Percentiles rank a stretch among this genome's conserved stretches.
These are phyloP conservation scores for Strombidium stylifer DNA, from an alignment of 73 alveolate genomes.

Conservation along the genomic window DNA sequence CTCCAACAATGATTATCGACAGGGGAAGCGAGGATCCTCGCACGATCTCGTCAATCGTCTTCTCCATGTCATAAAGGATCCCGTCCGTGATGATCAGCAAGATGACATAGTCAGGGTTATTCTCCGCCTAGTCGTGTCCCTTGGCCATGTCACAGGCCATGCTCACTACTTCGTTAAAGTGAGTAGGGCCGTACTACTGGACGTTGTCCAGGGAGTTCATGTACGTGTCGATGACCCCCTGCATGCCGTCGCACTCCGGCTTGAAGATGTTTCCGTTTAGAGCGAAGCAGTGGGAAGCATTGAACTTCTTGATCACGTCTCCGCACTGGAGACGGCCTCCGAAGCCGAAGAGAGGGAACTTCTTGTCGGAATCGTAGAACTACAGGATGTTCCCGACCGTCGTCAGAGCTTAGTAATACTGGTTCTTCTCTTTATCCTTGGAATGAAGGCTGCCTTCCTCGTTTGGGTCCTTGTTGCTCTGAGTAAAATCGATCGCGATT, in stretches of 20 bases:
- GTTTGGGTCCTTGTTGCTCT: slow-evolving; percentile 68
- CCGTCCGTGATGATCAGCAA: slow-evolving; percentile 64
- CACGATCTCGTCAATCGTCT: slow-evolving; percentile 56
- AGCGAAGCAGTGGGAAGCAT: slow-evolving; percentile 85
- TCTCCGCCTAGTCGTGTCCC: background rate
- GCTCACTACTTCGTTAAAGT: slow-evolving; percentile 64
- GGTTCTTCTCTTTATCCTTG: slow-evolving; percentile 43
- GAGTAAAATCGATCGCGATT: slow-evolving; percentile 84
- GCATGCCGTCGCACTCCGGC: slow-evolving; percentile 76
- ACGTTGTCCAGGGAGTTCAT: slow-evolving; percentile 59
- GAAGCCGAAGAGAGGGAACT: slow-evolving; percentile 65
- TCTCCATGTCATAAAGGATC: slow-evolving; percentile 44
- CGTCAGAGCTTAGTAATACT: slow-evolving; percentile 66
- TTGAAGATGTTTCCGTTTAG: slow-evolving; percentile 70
- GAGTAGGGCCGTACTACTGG: slow-evolving; percentile 87
- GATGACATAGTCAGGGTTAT: slow-evolving; percentile 64
- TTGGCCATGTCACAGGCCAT: slow-evolving; percentile 1
- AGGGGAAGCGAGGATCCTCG: slow-evolving; percentile 67
- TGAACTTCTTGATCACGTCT: background rate
- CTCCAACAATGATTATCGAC: slow-evolving; percentile 67
- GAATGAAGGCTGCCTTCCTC: slow-evolving; percentile 58
- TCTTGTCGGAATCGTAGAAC: slow-evolving; percentile 66
- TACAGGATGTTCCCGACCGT: slow-evolving; percentile 75
- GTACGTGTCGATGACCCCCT: slow-evolving; percentile 73
- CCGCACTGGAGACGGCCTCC: slow-evolving; percentile 30